Evolutionary conservation across 495 filamentous ascomycete genomes (phyloP), one percentile per base, ranked within the genome.

Genomic region (Cladorrhinum samala): DNA sequence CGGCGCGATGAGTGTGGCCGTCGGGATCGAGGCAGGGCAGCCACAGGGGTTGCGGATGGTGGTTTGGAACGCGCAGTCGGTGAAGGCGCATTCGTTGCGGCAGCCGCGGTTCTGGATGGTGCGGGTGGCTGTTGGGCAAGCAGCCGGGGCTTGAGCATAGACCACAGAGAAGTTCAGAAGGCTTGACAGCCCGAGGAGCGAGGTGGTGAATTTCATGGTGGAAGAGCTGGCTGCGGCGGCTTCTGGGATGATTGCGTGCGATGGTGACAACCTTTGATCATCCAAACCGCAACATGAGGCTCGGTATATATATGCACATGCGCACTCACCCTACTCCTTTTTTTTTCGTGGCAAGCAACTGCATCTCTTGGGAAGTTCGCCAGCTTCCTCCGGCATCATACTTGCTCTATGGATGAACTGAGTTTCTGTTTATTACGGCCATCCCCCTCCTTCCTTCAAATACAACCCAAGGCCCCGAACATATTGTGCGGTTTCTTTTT

Each of bases 1-100:
- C n/a, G 63, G 61, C n/a, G 50, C 54, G 41, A 61, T 58, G 30
- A 68, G 59, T 1, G 61, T 68, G 2, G 66, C 63, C 8, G 63
- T 68, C 7, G 65, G 65, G 24, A 68, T 39, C 0, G 52, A n/a
- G 1, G 58, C 39, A 3, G 65, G 65, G 50, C 65, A 68, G 48
- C 53, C 54, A 51, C 65, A 68, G 0, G 65, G 59, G 50, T 66
- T 64, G 30, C 41, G 49, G 54, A 68, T 44, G 13, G 58, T 64
- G 27, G 49, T 54, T 13, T 52, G 42, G 55, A 66, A 59, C 13
- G 37, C 53, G 49, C 65, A 68, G 52, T 66, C 61, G 0, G 48
- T 21, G 46, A 55, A 59, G 23, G 50, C 23, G 59, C 65, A 68
- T 24, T 44, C 13, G 30, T 61, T 62, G 48, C 49, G 18, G 56